These are phyloP conservation scores for Bremia lactucae DNA, from an alignment of 352 stramenopile genomes.

Conservation along the genomic window DNA sequence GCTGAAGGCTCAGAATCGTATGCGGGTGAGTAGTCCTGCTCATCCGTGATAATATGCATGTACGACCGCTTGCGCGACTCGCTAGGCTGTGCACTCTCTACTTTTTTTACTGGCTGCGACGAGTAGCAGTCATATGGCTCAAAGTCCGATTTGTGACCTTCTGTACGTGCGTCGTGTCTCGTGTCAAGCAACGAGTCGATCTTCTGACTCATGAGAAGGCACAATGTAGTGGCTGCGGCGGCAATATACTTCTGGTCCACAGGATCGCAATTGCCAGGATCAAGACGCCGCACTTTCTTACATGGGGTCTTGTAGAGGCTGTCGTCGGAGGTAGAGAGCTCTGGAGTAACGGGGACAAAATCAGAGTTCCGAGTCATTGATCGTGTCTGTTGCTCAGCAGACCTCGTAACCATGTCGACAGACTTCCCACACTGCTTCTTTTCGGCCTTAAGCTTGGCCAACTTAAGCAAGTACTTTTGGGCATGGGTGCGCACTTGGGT, in stretches of 20 bases:
- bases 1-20: constrained; percentile 30
- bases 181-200: constrained; percentile 72
- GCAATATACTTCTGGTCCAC: constrained; percentile 77
- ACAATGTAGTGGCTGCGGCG: constrained; percentile 63
- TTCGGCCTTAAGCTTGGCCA: constrained; percentile 82
- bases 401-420: constrained; percentile 15
- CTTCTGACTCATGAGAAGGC: constrained; percentile 79
- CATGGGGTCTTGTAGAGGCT: constrained; percentile 23
- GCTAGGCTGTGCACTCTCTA: constrained; percentile 11
- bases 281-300: constrained; percentile 51
- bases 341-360: constrained; percentile 30
- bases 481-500: constrained; percentile 84
- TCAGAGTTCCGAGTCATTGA: constrained; percentile 7
- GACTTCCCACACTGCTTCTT: constrained; percentile 48
- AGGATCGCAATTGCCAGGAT: constrained; percentile 30
- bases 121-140: constrained; percentile 76
- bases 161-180: constrained; percentile 20
- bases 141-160: constrained; percentile 35
- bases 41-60: constrained; percentile 72
- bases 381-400: constrained; percentile 7
- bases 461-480: constrained; percentile 84
- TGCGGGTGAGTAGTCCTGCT: constrained; percentile 25
- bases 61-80: constrained; percentile 53
- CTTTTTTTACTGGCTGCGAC: constrained; percentile 3
- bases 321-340: constrained; percentile 10